Percentiles rank a stretch among this genome's conserved stretches.
Conservation (phyloP, 2,329 filamentous ascomycete genomes). For the Penicillium sp. region DNA sequence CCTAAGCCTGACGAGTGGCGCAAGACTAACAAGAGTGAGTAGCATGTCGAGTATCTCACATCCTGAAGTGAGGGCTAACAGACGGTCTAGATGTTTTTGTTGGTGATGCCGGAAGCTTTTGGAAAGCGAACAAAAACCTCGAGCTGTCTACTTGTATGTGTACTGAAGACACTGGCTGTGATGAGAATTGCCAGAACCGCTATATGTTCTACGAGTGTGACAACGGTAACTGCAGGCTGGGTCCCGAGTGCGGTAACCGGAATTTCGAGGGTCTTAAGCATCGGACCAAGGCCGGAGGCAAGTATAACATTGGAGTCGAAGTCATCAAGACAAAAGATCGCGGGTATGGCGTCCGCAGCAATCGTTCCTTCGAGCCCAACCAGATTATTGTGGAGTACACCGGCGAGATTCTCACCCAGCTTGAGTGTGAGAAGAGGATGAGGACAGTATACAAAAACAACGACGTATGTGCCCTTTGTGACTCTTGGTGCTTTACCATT, state of each 20-base stretch:
- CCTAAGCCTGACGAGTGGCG: constrained; percentile 92
- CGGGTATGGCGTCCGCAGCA: constrained; percentile 88
- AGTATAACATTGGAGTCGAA: constrained; percentile 90
- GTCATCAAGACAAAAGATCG: constrained; percentile 87
- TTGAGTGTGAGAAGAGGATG: constrained; percentile 92
- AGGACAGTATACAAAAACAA: constrained; percentile 91
- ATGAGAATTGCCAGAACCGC: constrained; percentile 86
- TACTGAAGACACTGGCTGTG: constrained; percentile 74
- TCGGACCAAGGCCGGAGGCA: constrained; percentile 73
- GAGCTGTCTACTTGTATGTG: constrained; percentile 79
- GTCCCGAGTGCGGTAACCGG: constrained; percentile 79
- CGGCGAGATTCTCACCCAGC: constrained; percentile 94
- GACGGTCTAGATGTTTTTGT: constrained; percentile 75
- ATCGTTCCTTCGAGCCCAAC: constrained; percentile 79
- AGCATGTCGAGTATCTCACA: not conserved
- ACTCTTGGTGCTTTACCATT: not conserved
- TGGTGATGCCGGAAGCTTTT: constrained; percentile 74
- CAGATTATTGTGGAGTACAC: constrained; percentile 99
- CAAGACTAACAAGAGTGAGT: constrained; percentile 84
- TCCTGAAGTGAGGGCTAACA: constrained; percentile 31
- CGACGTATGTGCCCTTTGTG: constrained; percentile 59
- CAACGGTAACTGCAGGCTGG: constrained; percentile 79
- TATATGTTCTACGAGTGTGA: constrained; percentile 99
- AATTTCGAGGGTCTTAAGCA: constrained; percentile 78
- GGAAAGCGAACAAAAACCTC: constrained; percentile 75